Percentiles rank a stretch among this genome's conserved stretches.
Evolutionary conservation across 2,329 filamentous ascomycete genomes (phyloP).

Genomic region (Colletotrichum sp.): DNA sequence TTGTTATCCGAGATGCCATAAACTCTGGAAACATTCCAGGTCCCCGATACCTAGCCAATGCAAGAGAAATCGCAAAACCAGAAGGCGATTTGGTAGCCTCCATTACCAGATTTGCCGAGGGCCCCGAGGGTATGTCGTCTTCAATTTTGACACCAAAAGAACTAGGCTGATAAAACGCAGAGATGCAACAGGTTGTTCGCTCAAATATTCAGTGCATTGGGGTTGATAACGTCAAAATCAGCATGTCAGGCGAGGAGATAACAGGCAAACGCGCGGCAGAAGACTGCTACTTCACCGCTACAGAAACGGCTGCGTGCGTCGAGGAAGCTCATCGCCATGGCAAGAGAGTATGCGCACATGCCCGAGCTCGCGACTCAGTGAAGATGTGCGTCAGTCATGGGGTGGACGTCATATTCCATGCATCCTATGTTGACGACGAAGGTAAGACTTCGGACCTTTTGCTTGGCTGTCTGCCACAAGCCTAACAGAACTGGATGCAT

Average conservation of each 20-base stretch:
- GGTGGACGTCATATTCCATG: not conserved
- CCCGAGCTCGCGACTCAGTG: not conserved
- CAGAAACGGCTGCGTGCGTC: not conserved
- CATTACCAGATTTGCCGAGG: not conserved
- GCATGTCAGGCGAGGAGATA: not conserved
- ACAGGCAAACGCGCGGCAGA: not conserved
- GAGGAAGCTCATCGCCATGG: not conserved
- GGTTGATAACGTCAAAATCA: not conserved
- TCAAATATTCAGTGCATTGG: not conserved
- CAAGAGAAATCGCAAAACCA: not conserved
- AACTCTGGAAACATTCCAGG: not conserved
- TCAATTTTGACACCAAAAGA: fast-evolving
- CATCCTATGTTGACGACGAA: not conserved
- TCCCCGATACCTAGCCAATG: not conserved
- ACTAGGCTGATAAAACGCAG: not conserved
- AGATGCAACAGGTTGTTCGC: not conserved
- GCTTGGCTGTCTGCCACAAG: not conserved
- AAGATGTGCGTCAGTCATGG: not conserved
- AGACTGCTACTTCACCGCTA: not conserved
- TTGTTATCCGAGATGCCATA: not conserved
- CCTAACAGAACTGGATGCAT: fast-evolving
- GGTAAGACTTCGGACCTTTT: fast-evolving
- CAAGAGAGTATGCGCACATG: not conserved
- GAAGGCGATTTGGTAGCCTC: not conserved
- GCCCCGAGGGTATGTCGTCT: not conserved